Conservation (phyloP, 352 stramenopile genomes). For the Elongisporangium undulatum region DNA sequence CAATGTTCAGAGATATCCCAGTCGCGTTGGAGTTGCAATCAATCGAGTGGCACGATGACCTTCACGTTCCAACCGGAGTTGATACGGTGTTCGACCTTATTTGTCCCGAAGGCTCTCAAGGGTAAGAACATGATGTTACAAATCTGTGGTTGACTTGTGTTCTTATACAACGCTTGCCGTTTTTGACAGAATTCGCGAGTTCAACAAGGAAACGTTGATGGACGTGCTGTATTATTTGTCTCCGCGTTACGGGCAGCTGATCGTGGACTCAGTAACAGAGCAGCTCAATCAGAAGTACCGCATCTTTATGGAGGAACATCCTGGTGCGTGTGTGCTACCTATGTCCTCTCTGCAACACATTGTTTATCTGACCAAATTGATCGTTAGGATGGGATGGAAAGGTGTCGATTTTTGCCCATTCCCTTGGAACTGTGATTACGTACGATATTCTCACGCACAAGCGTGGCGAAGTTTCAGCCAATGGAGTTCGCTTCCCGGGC, state of each 20-base stretch:
- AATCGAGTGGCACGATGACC: conserved; percentile 89
- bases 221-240: conserved; percentile 93
- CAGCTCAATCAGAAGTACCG: conserved; percentile 89
- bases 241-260: conserved; percentile 87
- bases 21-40: conserved; percentile 84
- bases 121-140: conserved; percentile 25
- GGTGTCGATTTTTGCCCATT: conserved; percentile 89
- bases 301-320: conserved; percentile 87
- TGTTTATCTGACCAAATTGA: background rate
- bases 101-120: conserved; percentile 62
- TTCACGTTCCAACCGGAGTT: conserved; percentile 80
- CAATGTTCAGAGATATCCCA: conserved; percentile 77
- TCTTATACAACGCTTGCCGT: conserved; percentile 1
- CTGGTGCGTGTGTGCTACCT: conserved; percentile 20
- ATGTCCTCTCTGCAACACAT: background rate
- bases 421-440: conserved; percentile 87
- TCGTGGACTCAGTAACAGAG: conserved; percentile 88
- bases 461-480: conserved; percentile 46
- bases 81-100: conserved; percentile 86
- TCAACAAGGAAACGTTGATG: conserved; percentile 94
- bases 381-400: conserved; percentile 74
- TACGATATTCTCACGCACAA: conserved; percentile 90
- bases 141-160: background rate
- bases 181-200: conserved; percentile 75
- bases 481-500: conserved; percentile 68